Percentiles rank a stretch among this genome's conserved stretches.
These are phyloP conservation scores for Vitis hybrid DNA, from an alignment of 177 flowering plant genomes.

Conservation along the genomic window DNA sequence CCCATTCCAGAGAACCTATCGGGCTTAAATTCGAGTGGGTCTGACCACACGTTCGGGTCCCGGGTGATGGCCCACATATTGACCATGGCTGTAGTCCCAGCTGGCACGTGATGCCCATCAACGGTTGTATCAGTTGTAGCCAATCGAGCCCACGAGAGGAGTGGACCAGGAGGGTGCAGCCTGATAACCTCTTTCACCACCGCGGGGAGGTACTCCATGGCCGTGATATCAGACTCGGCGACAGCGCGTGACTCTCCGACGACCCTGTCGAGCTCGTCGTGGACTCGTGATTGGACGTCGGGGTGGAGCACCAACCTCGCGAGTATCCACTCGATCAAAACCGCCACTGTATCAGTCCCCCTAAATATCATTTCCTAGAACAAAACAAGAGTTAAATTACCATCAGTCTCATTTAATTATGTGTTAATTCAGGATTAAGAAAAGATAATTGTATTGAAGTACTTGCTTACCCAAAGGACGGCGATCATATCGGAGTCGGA, in stretches of 20 bases:
- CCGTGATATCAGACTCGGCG: conserved; percentile 47
- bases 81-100: conserved; percentile 78
- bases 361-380: conserved; percentile 85
- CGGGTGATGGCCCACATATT: conserved; percentile 89
- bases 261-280: conserved; percentile 59
- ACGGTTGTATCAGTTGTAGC: conserved; percentile 55
- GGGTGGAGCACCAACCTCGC: conserved; percentile 71
- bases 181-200: conserved; percentile 65
- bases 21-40: conserved; percentile 60
- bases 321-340: conserved; percentile 81
- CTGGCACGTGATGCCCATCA: conserved; percentile 61
- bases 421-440: not conserved
- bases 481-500: conserved; percentile 74
- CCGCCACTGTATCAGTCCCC: conserved; percentile 81
- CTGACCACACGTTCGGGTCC: conserved; percentile 58
- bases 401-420: not conserved
- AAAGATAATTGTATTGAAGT: not conserved
- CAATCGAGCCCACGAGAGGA: conserved; percentile 76
- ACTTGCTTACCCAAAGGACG: conserved; percentile 72
- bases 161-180: conserved; percentile 91
- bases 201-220: conserved; percentile 42
- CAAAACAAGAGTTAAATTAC: not conserved
- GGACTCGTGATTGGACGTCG: conserved; percentile 59
- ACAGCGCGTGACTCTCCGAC: conserved; percentile 52
- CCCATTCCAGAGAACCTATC: conserved; percentile 45